These are phyloP conservation scores for Fusarium compactum DNA, from an alignment of 2,329 filamentous ascomycete genomes.

Conservation along the genomic window DNA sequence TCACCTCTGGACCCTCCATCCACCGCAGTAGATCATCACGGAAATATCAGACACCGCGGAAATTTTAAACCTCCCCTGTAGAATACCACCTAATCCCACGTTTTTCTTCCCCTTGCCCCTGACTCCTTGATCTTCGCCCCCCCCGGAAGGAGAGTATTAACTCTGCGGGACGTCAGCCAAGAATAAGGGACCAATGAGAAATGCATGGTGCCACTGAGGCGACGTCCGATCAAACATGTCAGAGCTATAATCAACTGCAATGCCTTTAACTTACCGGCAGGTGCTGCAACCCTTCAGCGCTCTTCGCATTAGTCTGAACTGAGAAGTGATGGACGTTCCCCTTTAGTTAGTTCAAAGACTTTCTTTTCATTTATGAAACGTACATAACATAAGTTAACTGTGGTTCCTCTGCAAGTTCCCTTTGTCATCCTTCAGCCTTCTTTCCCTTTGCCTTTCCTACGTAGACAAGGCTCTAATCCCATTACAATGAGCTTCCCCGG, in stretches of 20 bases:
- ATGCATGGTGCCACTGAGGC: background rate
- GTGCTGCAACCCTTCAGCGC: background rate
- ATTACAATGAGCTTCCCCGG: conserved; percentile 31
- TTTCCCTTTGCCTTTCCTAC: background rate
- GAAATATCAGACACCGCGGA: background rate
- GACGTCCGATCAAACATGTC: background rate
- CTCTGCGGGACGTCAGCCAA: background rate
- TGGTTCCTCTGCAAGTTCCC: background rate
- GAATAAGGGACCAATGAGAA: background rate
- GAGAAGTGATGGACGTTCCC: background rate
- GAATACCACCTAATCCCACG: background rate
- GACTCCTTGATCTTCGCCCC: background rate
- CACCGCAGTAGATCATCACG: background rate
- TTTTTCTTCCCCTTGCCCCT: background rate
- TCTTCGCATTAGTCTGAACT: background rate
- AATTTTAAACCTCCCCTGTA: background rate
- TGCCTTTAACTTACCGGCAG: background rate
- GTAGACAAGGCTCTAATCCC: background rate
- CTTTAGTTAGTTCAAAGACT: background rate
- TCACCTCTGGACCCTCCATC: background rate
- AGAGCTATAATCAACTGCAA: conserved; percentile 2
- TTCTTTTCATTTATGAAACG: background rate
- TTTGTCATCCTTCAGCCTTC: background rate
- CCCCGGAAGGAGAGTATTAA: background rate
- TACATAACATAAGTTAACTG: background rate